These are phyloP conservation scores for Leptodermis oblonga DNA, from an alignment of 257 asterid species.

Conservation along the genomic window DNA sequence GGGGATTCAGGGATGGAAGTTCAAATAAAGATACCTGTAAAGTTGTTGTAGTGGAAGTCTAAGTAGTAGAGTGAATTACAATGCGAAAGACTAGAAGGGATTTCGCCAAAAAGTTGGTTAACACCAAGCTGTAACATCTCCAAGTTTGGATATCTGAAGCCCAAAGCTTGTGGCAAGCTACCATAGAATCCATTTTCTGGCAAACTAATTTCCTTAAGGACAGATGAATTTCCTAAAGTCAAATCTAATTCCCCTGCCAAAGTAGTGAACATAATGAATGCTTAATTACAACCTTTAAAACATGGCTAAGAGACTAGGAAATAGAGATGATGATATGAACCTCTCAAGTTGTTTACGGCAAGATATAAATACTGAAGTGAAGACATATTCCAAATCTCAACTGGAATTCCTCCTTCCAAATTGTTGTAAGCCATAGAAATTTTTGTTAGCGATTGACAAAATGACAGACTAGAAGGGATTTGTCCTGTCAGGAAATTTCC, in stretches of 20 bases:
- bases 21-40: background rate
- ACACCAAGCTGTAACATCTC: background rate
- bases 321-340: background rate
- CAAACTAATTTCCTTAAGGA: background rate
- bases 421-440: background rate
- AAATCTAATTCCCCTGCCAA: background rate
- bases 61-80: background rate
- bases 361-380: background rate
- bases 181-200: background rate
- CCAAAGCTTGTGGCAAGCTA: background rate
- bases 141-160: background rate
- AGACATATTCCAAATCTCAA: slow-evolving; percentile 1
- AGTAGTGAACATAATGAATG: background rate
- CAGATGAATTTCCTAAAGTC: background rate
- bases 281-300: background rate
- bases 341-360: background rate
- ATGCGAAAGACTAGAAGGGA: slow-evolving; percentile 7
- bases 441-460: background rate
- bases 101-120: background rate
- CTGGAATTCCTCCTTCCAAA: background rate
- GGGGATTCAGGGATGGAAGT: background rate
- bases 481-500: background rate
- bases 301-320: background rate
- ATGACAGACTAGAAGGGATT: slow-evolving; percentile 5
- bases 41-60: background rate